Evolutionary conservation across 306 rosid species (phyloP), one percentile per base, ranked within the genome.

Genomic region (Medicago arabica): DNA sequence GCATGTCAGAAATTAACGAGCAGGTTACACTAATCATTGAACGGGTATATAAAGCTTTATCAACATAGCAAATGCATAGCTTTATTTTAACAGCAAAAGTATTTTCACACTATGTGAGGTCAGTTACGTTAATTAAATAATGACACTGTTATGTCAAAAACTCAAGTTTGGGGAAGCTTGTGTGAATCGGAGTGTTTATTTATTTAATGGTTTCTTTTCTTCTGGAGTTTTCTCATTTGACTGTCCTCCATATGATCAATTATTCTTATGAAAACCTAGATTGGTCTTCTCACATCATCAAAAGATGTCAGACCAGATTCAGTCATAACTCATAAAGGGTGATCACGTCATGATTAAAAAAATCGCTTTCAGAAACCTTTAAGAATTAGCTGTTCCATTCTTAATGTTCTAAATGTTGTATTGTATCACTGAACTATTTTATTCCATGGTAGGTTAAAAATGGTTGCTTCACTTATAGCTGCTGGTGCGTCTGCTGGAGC

Each of bases 401-500:
- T 15, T 44, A 71, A 54, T 71, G 64, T 57, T 66, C 17, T 63
- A 49, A 47, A 67, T 61, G 38, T 44, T 70, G 44, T 34, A 58
- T 16, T 51, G 58, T 25, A 58, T 51, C 23, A 47, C 75, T 83
- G 64, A 87, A 78, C 28, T 59, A 23, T 44, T 71, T 73, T 79
- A 44, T 53, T 67, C 69, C 61, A 72, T 77, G 63, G 71, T 70
- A 96, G 99, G 92, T 97, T 92, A 82, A 90, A 92, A 85, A 89
- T 88, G 93, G 96, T 89, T 71, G 96, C 96, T 23, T 84, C 89
- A 73, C 96, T 96, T 60, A 62, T 90, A 63, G 96, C 98, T 64
- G 86, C 99, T 18, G 96, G 92, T 80, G 99, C 99, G 68, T 90
- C 86, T 80, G 96, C 99, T 71, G 97, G 97, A 50, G 98, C 99